phyloP scores from a whole-genome alignment of 192 early-diverging fungal species.

The Piromyces finnis region DNA sequence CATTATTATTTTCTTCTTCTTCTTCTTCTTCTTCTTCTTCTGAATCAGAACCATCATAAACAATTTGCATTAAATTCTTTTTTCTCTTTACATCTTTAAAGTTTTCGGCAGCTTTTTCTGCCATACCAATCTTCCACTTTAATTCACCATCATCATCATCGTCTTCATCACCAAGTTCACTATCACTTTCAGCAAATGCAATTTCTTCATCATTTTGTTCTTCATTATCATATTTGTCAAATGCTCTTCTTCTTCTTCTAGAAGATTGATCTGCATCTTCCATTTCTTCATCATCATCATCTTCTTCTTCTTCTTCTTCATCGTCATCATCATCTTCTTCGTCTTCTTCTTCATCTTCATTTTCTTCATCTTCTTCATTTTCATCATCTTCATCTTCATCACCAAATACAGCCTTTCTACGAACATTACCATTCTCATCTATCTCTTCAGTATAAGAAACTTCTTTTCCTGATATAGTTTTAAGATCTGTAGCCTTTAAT shows the following conservation, averaged over 20 bases:
- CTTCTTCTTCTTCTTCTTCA: constrained; percentile 12
- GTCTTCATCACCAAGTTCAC: constrained; percentile 7
- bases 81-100: constrained; percentile 22
- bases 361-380: not conserved
- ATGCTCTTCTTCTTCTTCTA: not conserved
- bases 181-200: not conserved
- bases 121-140: constrained; percentile 1
- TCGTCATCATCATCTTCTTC: constrained; percentile 1
- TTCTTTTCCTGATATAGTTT: constrained; percentile 5
- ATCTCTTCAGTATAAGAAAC: constrained; percentile 2
- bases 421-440: constrained; percentile 6
- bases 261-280: constrained; percentile 5
- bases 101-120: not conserved
- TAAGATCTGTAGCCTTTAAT: constrained; percentile 20
- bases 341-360: constrained; percentile 11
- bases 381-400: constrained; percentile 2
- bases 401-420: constrained; percentile 1
- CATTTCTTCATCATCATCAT: not conserved
- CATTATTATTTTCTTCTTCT: constrained; percentile 20
- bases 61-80: constrained; percentile 71
- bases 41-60: constrained; percentile 41
- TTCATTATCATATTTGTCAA: not conserved
- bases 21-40: constrained; percentile 19
- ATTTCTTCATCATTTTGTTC: not conserved
- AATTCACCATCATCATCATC: constrained; percentile 4